phyloP scores from a whole-genome alignment of 75 land plant species.

The Sequoia sempervirens region DNA sequence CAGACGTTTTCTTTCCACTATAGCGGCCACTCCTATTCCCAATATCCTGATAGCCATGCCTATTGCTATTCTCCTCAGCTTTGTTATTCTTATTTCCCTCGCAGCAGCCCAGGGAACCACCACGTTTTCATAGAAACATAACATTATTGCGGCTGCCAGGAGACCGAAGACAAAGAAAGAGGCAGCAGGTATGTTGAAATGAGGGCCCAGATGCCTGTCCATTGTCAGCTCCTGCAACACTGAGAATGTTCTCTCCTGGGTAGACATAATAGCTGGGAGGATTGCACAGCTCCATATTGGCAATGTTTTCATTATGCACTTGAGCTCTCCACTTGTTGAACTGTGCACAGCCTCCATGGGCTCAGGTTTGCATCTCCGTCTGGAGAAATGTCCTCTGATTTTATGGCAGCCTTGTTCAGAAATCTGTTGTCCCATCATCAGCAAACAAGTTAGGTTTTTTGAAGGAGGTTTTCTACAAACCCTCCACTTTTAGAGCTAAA shows the following conservation, averaged over 20 bases:
- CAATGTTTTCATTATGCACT: not conserved
- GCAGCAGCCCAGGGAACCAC: not conserved
- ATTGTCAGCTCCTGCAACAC: not conserved
- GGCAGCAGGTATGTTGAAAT: not conserved
- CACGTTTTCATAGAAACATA: not conserved
- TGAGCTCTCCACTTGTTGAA: not conserved
- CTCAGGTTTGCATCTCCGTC: not conserved
- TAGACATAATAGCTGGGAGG: no score
- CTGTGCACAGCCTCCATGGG: not conserved
- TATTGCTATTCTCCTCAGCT: not conserved
- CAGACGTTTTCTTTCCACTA: not conserved
- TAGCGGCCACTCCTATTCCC: not conserved
- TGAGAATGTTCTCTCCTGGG: not conserved
- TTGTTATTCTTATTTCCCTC: not conserved
- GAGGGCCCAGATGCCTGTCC: not conserved
- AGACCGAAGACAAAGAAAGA: not conserved
- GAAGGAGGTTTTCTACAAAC: no score
- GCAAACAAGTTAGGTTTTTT: no score
- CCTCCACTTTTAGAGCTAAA: no score
- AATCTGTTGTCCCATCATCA: no score
- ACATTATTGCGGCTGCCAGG: not conserved
- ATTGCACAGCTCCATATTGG: not conserved
- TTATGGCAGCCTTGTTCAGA: no score
- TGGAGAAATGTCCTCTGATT: not conserved
- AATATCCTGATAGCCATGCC: not conserved